A percentile compares a stretch with the other conserved stretches of the same genome.
Evolutionary conservation across 495 filamentous ascomycete species (phyloP).

Genomic region (Hypoxylon fuscum): DNA sequence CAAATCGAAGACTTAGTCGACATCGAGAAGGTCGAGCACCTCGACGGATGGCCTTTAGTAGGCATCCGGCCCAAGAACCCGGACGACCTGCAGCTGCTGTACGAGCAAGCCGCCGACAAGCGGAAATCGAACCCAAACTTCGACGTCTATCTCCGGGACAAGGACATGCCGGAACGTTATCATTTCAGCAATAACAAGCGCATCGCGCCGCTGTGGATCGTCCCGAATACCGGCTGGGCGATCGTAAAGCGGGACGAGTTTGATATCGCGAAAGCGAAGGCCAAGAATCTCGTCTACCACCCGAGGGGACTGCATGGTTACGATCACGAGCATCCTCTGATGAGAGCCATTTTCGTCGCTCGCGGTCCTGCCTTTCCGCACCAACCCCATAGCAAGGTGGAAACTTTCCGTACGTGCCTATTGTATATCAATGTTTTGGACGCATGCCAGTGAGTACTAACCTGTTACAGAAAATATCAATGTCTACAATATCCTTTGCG

Average conservation of each 20-base stretch:
- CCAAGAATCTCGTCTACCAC: slow-evolving; percentile 71
- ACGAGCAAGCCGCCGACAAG: slow-evolving; percentile 59
- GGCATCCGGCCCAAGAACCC: slow-evolving; percentile 80
- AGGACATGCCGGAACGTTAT: slow-evolving; percentile 85
- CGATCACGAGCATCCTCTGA: slow-evolving; percentile 87
- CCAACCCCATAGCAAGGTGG: slow-evolving; percentile 77
- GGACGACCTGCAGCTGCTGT: slow-evolving; percentile 65
- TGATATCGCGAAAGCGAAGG: slow-evolving; percentile 68
- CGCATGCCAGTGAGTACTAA: slow-evolving; percentile 27
- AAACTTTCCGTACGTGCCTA: slow-evolving; percentile 80
- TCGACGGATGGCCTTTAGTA: slow-evolving; percentile 93
- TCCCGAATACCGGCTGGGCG: slow-evolving; percentile 90
- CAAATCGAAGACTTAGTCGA: slow-evolving; percentile 94
- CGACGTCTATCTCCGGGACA: slow-evolving; percentile 83
- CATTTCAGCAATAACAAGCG: slow-evolving; percentile 86
- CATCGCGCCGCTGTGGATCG: slow-evolving; percentile 91
- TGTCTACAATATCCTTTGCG: slow-evolving; percentile 94
- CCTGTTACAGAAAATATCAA: slow-evolving; percentile 81
- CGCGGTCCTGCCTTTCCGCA: slow-evolving; percentile 90
- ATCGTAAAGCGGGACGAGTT: slow-evolving; percentile 83
- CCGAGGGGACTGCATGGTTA: slow-evolving; percentile 88
- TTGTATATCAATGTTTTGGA: neutral
- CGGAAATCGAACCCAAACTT: slow-evolving; percentile 69
- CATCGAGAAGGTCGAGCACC: slow-evolving; percentile 74
- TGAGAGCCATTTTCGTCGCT: slow-evolving; percentile 92